These are phyloP conservation scores for Scheffersomyces segobiensis DNA, from an alignment of 1,139 yeast species.

Conservation along the genomic window DNA sequence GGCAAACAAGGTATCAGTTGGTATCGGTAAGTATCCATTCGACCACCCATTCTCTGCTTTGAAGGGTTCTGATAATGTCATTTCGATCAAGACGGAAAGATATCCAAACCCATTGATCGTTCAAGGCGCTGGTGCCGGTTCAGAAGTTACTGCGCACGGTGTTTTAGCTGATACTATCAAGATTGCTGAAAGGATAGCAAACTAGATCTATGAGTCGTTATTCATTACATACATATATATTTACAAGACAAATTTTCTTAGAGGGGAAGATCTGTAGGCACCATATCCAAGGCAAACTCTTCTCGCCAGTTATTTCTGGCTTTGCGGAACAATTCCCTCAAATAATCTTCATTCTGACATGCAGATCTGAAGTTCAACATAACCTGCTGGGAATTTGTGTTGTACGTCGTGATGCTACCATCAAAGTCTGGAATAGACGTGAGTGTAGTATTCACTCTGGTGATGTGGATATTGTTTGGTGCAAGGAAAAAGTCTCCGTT, in stretches of 20 bases:
- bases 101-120: constrained; percentile 89
- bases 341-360: constrained; percentile 52
- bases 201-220: constrained; percentile 14
- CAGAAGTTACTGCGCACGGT: constrained; percentile 98
- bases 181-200: constrained; percentile 80
- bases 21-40: constrained; percentile 77
- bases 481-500: constrained; percentile 81
- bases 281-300: constrained; percentile 16
- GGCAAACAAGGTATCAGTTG: constrained; percentile 71
- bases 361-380: constrained; percentile 67
- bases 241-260: not conserved
- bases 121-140: constrained; percentile 99
- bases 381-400: constrained; percentile 67
- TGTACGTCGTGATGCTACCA: constrained; percentile 26
- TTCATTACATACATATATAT: not conserved
- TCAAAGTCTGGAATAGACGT: constrained; percentile 27
- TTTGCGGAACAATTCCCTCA: constrained; percentile 56
- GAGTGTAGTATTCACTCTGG: constrained; percentile 52
- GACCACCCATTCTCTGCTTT: constrained; percentile 96
- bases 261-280: constrained; percentile 1
- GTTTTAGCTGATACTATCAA: constrained; percentile 91
- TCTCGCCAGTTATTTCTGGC: constrained; percentile 54
- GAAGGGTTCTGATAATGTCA: constrained; percentile 94
- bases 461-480: constrained; percentile 74
- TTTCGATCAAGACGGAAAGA: constrained; percentile 87